These are phyloP conservation scores for Gaertneriomyces semiglobifer DNA, from an alignment of 192 early-diverging fungal species.

Conservation along the genomic window DNA sequence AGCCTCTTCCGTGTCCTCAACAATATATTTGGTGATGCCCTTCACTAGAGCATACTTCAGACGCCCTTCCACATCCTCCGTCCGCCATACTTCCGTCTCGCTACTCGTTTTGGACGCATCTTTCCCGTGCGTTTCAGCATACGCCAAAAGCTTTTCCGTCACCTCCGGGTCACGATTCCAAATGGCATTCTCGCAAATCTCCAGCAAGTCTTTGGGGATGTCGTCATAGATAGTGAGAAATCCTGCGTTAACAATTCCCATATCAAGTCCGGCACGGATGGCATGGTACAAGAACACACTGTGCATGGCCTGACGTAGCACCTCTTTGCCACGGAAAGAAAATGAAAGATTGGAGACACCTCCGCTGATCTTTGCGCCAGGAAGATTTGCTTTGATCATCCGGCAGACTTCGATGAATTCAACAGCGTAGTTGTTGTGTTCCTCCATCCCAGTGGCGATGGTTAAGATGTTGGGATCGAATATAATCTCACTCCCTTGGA, in stretches of 20 bases:
- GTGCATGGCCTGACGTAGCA: conserved; percentile 92
- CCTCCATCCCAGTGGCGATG: conserved; percentile 95
- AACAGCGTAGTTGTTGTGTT: conserved; percentile 93
- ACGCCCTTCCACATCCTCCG: conserved; percentile 66
- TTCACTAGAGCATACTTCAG: conserved; percentile 85
- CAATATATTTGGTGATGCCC: conserved; percentile 89
- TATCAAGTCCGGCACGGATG: conserved; percentile 86
- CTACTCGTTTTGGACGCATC: conserved; percentile 47
- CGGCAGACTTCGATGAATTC: conserved; percentile 83
- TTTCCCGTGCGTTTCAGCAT: conserved; percentile 75
- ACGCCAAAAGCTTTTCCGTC: conserved; percentile 90
- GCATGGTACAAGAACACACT: conserved; percentile 85
- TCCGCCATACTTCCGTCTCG: conserved; percentile 84
- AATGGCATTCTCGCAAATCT: conserved; percentile 88
- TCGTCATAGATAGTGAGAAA: conserved; percentile 95
- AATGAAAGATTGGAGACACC: conserved; percentile 98
- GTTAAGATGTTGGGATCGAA: conserved; percentile 94
- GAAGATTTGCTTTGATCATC: conserved; percentile 75
- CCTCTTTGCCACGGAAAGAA: conserved; percentile 94
- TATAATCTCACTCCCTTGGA: conserved; percentile 80
- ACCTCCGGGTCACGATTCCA: conserved; percentile 90
- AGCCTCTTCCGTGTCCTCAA: conserved; percentile 93
- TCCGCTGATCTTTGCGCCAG: conserved; percentile 89
- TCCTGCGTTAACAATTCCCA: conserved; percentile 98
- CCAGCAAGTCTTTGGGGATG: conserved; percentile 87